Evolutionary conservation across 1,139 yeast species (phyloP), one percentile per base, ranked within the genome.

Genomic region (Suhomyces atakaporum): DNA sequence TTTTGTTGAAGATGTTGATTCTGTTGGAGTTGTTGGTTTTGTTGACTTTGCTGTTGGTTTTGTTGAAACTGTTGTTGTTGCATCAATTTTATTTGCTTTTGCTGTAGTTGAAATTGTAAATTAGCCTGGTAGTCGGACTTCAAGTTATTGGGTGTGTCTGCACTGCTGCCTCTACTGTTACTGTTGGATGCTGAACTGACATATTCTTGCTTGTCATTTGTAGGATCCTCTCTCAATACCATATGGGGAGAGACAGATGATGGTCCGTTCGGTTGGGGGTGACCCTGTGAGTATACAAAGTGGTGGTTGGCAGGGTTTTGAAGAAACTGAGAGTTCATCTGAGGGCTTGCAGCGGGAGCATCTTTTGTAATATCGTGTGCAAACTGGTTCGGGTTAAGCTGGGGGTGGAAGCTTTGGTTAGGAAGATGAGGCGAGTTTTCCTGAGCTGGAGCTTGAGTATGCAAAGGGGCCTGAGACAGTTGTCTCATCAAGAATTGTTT

Each of bases 401-500:
- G 41, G 15, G 25, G 35, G 21, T 25, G 43, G 18, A 39, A 34
- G 15, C 25, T 38, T 13, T 36, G 44, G 3, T 24, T 37, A n/a
- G 29, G 38, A 30, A 32, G 28, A 18, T 38, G 45, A 18, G 20
- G 20, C 5, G n/a, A n/a, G n/a, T n/a, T n/a, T n/a, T n/a, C n/a
- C n/a, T n/a, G n/a, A n/a, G n/a, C n/a, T n/a, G n/a, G n/a, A n/a
- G n/a, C n/a, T n/a, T n/a, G n/a, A n/a, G n/a, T n/a, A n/a, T n/a
- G n/a, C n/a, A n/a, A n/a, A n/a, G n/a, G n/a, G n/a, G n/a, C n/a
- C n/a, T n/a, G n/a, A n/a, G n/a, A 8, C 29, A 37, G 58, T 30
- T 56, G 60, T 38, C 53, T 52, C 44, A 54, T 41, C 36, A 56
- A 33, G 30, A 51, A 52, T 36, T 57, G 63, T 22, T 54, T 54